phyloP scores from a whole-genome alignment of 176 grass and related monocot genomes.

The barley (Hordeum vulgare) region DNA sequence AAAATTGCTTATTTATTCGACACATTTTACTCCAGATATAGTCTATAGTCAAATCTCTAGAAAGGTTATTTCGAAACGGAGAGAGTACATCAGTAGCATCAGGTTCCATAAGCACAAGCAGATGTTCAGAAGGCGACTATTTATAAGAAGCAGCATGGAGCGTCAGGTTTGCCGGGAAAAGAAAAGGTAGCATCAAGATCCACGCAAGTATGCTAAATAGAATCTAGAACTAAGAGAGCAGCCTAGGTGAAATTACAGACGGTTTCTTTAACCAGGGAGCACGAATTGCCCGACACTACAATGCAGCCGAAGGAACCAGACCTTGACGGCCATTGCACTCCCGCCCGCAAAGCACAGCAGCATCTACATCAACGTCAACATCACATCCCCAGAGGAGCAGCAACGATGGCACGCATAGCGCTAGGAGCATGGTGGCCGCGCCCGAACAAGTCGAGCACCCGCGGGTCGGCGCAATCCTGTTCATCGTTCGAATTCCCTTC shows the following conservation, averaged over 20 bases:
- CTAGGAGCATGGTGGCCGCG: conserved; percentile 2
- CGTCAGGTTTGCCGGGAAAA: not conserved
- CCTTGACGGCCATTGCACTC: not conserved
- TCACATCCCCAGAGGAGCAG: conserved; percentile 45
- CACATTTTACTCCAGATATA: too few relatives aligned
- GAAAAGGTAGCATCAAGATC: not conserved
- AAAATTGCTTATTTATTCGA: too few relatives aligned
- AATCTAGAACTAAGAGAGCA: not conserved
- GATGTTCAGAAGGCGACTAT: too few relatives aligned
- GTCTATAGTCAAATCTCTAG: too few relatives aligned
- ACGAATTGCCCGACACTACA: not conserved
- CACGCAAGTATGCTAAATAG: not conserved
- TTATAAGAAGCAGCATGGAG: not conserved
- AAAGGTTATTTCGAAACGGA: too few relatives aligned
- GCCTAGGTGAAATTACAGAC: not conserved
- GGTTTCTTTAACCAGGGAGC: not conserved
- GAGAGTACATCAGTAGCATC: too few relatives aligned
- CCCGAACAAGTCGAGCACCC: conserved; percentile 39
- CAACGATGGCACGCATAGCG: conserved; percentile 39
- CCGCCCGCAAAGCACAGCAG: not conserved
- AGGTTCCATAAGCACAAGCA: not conserved
- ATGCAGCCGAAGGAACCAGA: not conserved
- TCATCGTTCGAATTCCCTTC: not conserved
- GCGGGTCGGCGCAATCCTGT: not conserved
- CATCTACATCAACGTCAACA: conserved; percentile 4